Evolutionary conservation across 116 monocot genomes (phyloP).

Genomic region (Zostera marina): DNA sequence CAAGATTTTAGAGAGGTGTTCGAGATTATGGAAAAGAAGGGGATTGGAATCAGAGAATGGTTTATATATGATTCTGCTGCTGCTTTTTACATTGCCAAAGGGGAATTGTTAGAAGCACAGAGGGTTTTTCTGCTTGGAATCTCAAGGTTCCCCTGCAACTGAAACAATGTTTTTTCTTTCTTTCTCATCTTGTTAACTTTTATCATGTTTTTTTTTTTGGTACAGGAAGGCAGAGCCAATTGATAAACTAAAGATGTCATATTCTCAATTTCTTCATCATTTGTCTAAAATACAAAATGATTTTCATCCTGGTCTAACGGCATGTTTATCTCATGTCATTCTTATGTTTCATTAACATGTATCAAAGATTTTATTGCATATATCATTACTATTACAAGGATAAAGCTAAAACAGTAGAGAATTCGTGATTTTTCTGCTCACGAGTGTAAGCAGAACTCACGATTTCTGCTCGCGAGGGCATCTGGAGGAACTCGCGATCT

Average conservation of each 20-base stretch:
- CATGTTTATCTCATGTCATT: neutral
- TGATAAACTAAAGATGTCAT: slow-evolving; percentile 41
- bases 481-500: too few species aligned
- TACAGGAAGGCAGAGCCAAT: slow-evolving; percentile 59
- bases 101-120: slow-evolving; percentile 37
- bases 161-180: neutral
- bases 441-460: too few species aligned
- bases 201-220: neutral
- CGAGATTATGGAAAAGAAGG: slow-evolving; percentile 40
- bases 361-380: too few species aligned
- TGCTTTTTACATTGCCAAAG: slow-evolving; percentile 23
- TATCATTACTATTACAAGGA: too few species aligned
- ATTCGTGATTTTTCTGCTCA: too few species aligned
- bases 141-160: slow-evolving; percentile 28
- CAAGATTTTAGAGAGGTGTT: slow-evolving; percentile 47
- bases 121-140: slow-evolving; percentile 47
- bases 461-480: too few species aligned
- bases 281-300: slow-evolving; percentile 9
- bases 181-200: neutral
- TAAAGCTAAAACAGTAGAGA: too few species aligned
- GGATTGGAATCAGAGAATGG: slow-evolving; percentile 35
- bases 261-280: slow-evolving; percentile 34
- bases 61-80: slow-evolving; percentile 70
- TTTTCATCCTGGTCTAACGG: slow-evolving; percentile 7
- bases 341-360: too few species aligned